Evolutionary conservation across 2,329 filamentous ascomycete genomes (phyloP).

Genomic region (Periconia macrospinosa): DNA sequence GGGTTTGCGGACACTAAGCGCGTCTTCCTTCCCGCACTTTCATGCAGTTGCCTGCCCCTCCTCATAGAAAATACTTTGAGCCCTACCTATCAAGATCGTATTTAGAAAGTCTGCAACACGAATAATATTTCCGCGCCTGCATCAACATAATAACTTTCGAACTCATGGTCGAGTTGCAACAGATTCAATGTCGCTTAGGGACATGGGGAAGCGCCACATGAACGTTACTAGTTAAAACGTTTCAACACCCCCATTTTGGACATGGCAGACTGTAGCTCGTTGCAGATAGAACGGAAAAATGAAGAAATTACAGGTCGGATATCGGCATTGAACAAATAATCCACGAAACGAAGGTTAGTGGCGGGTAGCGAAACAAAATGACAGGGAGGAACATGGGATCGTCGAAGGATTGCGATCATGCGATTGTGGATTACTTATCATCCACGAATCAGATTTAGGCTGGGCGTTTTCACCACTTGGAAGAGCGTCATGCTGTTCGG

Average conservation of each 20-base stretch:
- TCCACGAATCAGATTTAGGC: neutral
- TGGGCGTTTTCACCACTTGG: neutral
- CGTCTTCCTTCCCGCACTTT: neutral
- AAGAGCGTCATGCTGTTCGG: no score
- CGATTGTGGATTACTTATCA: neutral
- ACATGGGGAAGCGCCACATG: neutral
- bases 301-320: neutral
- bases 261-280: neutral
- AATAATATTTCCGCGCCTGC: neutral
- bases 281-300: neutral
- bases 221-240: neutral
- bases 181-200: neutral
- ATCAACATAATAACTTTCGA: neutral
- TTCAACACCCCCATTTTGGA: neutral
- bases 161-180: neutral
- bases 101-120: neutral
- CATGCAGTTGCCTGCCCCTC: neutral
- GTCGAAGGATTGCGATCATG: neutral
- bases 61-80: neutral
- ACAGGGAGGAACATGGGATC: neutral
- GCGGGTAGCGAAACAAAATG: neutral
- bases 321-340: neutral
- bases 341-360: neutral
- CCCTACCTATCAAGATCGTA: neutral
- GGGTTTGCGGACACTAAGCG: neutral